Evolutionary conservation across 2,329 filamentous ascomycete genomes (phyloP).

Genomic region (Trichothecium sympodiale): DNA sequence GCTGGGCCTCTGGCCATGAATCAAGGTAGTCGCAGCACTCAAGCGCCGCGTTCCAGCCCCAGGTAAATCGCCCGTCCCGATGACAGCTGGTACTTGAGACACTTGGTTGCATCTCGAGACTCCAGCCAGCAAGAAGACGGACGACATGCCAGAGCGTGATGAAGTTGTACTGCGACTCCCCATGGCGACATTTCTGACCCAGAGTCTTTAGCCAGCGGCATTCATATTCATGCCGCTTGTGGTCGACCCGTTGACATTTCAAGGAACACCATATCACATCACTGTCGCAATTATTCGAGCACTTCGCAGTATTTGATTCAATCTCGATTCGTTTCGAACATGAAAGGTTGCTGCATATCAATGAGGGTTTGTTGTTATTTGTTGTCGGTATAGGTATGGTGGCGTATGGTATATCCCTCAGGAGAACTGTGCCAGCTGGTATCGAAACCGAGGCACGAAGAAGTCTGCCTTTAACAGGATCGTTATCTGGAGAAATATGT

Average conservation of each 20-base stretch:
- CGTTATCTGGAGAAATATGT: conserved; percentile 11
- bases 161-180: conserved; percentile 15
- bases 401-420: conserved; percentile 16
- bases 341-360: conserved; percentile 16
- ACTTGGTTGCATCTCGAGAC: conserved; percentile 8
- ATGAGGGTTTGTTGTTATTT: conserved; percentile 4
- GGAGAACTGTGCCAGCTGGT: conserved; percentile 14
- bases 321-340: conserved; percentile 11
- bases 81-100: neutral
- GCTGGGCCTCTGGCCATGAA: conserved; percentile 15
- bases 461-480: conserved; percentile 14
- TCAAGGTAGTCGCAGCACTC: conserved; percentile 16
- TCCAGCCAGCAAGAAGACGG: conserved; percentile 14
- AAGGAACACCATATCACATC: conserved; percentile 17
- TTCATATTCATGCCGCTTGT: conserved; percentile 13
- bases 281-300: conserved; percentile 9
- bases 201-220: conserved; percentile 14
- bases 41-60: conserved; percentile 14
- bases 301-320: conserved; percentile 7
- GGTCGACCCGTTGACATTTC: conserved; percentile 11
- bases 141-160: conserved; percentile 17
- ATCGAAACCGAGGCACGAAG: conserved; percentile 12
- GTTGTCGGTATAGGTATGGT: conserved; percentile 13
- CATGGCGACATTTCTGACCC: conserved; percentile 7
- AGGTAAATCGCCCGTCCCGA: conserved; percentile 10